These are phyloP conservation scores for Fusarium abutilonis DNA, from an alignment of 2,329 filamentous ascomycete genomes.

Conservation along the genomic window DNA sequence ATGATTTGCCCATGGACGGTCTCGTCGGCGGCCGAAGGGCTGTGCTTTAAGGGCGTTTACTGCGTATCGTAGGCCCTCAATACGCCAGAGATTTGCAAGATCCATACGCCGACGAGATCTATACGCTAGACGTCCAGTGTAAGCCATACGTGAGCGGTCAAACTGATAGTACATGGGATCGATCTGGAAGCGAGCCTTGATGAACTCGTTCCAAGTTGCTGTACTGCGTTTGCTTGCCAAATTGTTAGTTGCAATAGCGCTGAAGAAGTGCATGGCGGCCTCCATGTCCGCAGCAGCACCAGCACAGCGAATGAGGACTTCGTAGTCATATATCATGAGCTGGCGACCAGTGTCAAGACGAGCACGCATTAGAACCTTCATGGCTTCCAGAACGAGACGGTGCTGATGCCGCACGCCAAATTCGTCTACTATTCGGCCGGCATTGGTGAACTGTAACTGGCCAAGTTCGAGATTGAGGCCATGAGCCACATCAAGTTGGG, in stretches of 20 bases:
- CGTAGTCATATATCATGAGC: constrained; percentile 55
- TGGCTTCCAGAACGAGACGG: constrained; percentile 48
- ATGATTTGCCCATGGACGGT: constrained; percentile 41
- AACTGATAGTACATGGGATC: constrained; percentile 59
- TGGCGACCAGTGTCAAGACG: constrained; percentile 44
- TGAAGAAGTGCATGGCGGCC: constrained; percentile 50
- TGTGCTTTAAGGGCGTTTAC: constrained; percentile 41
- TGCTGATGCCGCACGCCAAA: constrained; percentile 59
- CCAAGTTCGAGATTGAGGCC: constrained; percentile 53
- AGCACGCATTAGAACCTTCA: constrained; percentile 50
- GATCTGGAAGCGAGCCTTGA: constrained; percentile 59
- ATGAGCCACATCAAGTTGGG: constrained; percentile 59
- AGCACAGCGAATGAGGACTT: constrained; percentile 58
- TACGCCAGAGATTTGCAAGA: constrained; percentile 33
- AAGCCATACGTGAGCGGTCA: constrained; percentile 53
- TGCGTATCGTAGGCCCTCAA: constrained; percentile 48
- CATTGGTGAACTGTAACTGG: constrained; percentile 54
- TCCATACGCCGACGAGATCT: constrained; percentile 26
- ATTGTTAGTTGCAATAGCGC: constrained; percentile 43
- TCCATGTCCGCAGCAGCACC: constrained; percentile 55
- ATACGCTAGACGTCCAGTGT: constrained; percentile 54
- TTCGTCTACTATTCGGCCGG: constrained; percentile 52
- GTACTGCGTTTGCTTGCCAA: constrained; percentile 48
- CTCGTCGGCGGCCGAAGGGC: constrained; percentile 47
- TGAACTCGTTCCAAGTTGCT: constrained; percentile 56